These are phyloP conservation scores for Microglena sp. DNA, from an alignment of 139 green algal genomes.

Conservation along the genomic window DNA sequence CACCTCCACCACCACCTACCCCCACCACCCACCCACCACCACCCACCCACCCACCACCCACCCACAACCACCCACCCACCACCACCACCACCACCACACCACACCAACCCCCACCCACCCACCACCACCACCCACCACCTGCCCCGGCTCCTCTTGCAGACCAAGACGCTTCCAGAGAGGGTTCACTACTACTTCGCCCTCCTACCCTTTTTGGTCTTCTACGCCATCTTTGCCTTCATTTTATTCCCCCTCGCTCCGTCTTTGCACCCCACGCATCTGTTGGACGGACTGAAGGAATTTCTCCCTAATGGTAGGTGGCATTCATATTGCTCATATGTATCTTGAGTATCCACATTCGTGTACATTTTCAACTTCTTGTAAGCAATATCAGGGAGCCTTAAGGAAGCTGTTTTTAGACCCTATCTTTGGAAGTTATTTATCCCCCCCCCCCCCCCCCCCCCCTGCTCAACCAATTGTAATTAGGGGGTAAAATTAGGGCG, in stretches of 20 bases:
- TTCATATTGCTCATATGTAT: too few species aligned
- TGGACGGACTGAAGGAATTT: constrained; percentile 16
- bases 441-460: background rate
- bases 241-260: constrained; percentile 55
- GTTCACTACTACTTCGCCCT: constrained; percentile 61
- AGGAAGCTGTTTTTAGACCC: background rate
- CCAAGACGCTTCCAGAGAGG: constrained; percentile 38
- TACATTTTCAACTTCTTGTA: too few species aligned
- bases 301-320: constrained; percentile 32
- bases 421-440: background rate
- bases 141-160: constrained; percentile 12
- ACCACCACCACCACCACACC: background rate
- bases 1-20: background rate
- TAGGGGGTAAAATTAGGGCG: too few species aligned
- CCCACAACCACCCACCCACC: constrained; percentile 1
- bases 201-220: constrained; percentile 55
- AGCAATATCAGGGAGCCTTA: too few species aligned
- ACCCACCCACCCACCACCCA: background rate
- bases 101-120: background rate
- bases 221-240: constrained; percentile 58
- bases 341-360: too few species aligned
- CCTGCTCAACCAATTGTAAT: background rate
- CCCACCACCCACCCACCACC: background rate
- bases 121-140: background rate
- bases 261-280: constrained; percentile 60